These are phyloP conservation scores for Striga asiatica DNA, from an alignment of 257 asterid genomes.

Conservation along the genomic window DNA sequence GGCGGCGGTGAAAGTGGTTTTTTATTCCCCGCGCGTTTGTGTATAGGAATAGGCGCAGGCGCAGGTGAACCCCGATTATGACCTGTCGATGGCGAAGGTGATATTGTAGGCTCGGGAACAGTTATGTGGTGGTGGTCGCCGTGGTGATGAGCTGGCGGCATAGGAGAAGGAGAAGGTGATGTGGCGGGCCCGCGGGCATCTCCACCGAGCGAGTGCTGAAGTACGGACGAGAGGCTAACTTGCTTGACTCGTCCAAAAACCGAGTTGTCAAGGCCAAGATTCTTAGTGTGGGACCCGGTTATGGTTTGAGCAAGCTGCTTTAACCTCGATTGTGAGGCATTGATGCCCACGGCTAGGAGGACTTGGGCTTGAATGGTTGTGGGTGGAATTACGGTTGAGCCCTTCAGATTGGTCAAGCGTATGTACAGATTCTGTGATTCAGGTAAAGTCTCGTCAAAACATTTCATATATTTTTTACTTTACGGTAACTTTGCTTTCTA, in stretches of 20 bases:
- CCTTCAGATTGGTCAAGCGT: constrained; percentile 61
- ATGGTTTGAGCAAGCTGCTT: constrained; percentile 90
- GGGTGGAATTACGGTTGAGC: constrained; percentile 65
- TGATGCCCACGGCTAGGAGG: constrained; percentile 60
- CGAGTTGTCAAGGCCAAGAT: constrained; percentile 86
- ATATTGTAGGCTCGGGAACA: no score
- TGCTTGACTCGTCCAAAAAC: constrained; percentile 94
- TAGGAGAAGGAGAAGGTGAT: no score
- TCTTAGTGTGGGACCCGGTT: constrained; percentile 53
- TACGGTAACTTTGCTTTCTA: no score
- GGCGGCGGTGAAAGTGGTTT: no score
- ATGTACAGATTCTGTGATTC: constrained; percentile 74
- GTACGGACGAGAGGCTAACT: constrained; percentile 72
- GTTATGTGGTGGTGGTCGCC: no score
- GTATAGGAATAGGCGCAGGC: constrained; percentile 35
- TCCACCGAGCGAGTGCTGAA: no score
- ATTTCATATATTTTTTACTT: no score
- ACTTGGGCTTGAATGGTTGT: constrained; percentile 71
- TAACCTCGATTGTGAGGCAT: constrained; percentile 59
- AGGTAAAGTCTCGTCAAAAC: no score
- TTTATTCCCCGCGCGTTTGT: no score
- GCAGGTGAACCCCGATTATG: constrained; percentile 24
- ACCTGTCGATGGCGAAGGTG: constrained; percentile 52
- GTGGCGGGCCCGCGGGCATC: no score
- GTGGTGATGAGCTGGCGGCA: no score